Evolutionary conservation across 345 rosid species (phyloP), one percentile per base, ranked within the genome.

Genomic region (Boechera divaricarpa): DNA sequence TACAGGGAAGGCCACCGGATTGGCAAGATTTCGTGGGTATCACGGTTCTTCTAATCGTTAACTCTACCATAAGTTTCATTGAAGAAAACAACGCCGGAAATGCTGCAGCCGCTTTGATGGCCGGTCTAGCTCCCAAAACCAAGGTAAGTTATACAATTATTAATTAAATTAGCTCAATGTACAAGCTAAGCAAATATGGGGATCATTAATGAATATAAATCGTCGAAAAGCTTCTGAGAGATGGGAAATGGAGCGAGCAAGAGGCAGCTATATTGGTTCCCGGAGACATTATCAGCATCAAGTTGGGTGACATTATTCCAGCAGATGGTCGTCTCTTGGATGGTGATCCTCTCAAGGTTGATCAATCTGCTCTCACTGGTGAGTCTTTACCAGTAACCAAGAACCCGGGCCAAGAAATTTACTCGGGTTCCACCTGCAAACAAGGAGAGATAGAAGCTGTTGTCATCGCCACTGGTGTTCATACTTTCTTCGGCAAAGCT

Each of bases 51-150:
- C 86, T 91, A 12, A 1, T 91, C 61, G 87, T 91, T 47, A 91
- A 91, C 83, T 91, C 97, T 59, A 89, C 97, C 15, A 91, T 89
- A 67, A 89, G 94, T 49, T 91, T 89, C 83, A 80, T 89, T 2
- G 97, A 91, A 82, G 97, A 91, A 45, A 91, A 91, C 83, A 91
- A 82, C 63, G 92, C 97, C n/a, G 97, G 94, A 4, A 91, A 91
- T 69, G 97, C 97, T 13, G 94, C 97, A 1, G 92, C 92, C 24
- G 91, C 97, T 56, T 71, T 80, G 60, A 80, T 80, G 82, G 82
- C 82, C 29, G 82, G 82, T 63, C 63, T 79, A 12, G 79, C 92
- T 28, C 94, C 94, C 21, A 85, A 91, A 77, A 87, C 97, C 44
- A 91, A 89, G 80, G 91, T 86, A 75, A 45, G 38, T 57, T 32